Evolutionary conservation across 768 basidiomycete species (phyloP).

Genomic region (Lentinula guzmanii): DNA sequence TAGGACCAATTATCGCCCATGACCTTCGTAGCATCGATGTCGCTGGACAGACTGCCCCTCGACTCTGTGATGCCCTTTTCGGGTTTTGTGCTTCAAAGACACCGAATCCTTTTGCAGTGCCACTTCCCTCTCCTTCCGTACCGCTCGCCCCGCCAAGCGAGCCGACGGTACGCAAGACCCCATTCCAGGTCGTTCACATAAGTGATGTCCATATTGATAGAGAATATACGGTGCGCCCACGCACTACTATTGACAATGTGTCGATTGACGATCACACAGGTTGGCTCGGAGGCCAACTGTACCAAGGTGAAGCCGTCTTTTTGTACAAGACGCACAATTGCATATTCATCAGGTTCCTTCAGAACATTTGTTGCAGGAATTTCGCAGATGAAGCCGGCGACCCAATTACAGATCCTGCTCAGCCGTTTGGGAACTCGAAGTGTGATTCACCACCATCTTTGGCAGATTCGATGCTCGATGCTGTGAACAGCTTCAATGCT

Average conservation of each 20-base stretch:
- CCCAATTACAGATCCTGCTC: constrained; percentile 22
- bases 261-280: constrained; percentile 9
- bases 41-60: constrained; percentile 24
- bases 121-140: constrained; percentile 18
- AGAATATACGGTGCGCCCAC: constrained; percentile 21
- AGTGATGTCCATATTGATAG: constrained; percentile 36
- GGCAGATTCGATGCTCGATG: constrained; percentile 30
- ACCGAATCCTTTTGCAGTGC: constrained; percentile 18
- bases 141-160: constrained; percentile 10
- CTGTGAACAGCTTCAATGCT: constrained; percentile 18
- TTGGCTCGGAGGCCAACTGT: constrained; percentile 29
- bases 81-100: constrained; percentile 26
- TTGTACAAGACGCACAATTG: background rate
- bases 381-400: constrained; percentile 16
- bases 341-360: background rate
- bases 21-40: constrained; percentile 27
- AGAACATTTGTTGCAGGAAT: constrained; percentile 29
- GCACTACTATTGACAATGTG: background rate
- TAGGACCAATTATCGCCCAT: constrained; percentile 34
- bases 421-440: constrained; percentile 21
- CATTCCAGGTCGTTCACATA: constrained; percentile 30
- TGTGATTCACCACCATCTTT: constrained; percentile 30
- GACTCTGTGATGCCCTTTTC: constrained; percentile 31
- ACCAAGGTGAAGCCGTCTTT: constrained; percentile 16
- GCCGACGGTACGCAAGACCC: constrained; percentile 12